A percentile compares a stretch with the other conserved stretches of the same genome.
phyloP scores from a whole-genome alignment of 225 moss, liverwort and hornwort genomes.

The Rhytidiadelphus loreus region DNA sequence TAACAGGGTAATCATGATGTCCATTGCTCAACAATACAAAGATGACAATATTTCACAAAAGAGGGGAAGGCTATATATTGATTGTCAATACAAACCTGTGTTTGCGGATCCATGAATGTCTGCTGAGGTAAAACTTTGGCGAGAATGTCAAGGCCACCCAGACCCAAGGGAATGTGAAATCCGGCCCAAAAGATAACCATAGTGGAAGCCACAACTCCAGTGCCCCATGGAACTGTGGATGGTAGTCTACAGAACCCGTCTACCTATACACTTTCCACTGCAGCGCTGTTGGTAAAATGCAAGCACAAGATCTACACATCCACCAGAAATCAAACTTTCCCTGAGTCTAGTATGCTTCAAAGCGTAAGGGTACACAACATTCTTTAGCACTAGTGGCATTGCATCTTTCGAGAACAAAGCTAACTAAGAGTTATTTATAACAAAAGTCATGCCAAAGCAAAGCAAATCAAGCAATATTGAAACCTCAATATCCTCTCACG shows the following conservation, averaged over 20 bases:
- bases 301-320: neutral
- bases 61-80: neutral
- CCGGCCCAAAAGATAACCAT: slow-evolving; percentile 56
- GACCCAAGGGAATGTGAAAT: slow-evolving; percentile 52
- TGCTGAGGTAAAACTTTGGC: slow-evolving; percentile 38
- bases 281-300: slow-evolving; percentile 5
- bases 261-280: slow-evolving; percentile 22
- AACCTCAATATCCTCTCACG: neutral
- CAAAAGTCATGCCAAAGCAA: neutral
- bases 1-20: neutral
- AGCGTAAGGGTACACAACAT: neutral
- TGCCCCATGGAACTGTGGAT: slow-evolving; percentile 35
- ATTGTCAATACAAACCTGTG: slow-evolving; percentile 21
- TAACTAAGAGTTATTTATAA: neutral
- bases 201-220: slow-evolving; percentile 33
- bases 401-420: neutral
- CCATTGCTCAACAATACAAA: neutral
- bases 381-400: neutral
- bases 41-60: neutral
- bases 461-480: neutral
- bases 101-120: slow-evolving; percentile 21
- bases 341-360: neutral
- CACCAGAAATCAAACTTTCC: neutral
- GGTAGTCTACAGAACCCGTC: slow-evolving; percentile 45
- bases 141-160: slow-evolving; percentile 55